Evolutionary conservation across 768 basidiomycete species (phyloP).

Genomic region (Tylopilus vinaceipallidus): DNA sequence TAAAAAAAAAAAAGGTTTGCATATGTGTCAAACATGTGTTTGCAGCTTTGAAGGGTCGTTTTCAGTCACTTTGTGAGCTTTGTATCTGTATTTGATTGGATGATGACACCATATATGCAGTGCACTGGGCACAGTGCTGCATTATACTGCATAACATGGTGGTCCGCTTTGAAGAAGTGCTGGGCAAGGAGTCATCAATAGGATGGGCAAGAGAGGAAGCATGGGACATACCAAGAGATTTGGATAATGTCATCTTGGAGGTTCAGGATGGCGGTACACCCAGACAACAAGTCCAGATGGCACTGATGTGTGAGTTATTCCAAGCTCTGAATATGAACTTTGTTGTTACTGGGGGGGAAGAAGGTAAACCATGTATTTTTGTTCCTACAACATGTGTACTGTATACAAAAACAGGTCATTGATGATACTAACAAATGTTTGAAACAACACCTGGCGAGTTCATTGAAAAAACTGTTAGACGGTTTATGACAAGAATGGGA

Average conservation of each 20-base stretch:
- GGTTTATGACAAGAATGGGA: too few relatives aligned
- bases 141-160: slow-evolving; percentile 15
- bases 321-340: neutral
- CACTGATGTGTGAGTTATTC: neutral
- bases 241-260: neutral
- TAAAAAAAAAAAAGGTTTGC: slow-evolving; percentile 2
- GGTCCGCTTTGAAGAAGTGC: slow-evolving; percentile 1
- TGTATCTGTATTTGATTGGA: neutral
- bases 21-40: slow-evolving; percentile 7
- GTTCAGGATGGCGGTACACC: neutral
- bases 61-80: slow-evolving; percentile 8
- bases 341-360: neutral
- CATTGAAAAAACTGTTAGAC: too few relatives aligned
- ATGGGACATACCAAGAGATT: neutral
- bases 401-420: too few relatives aligned
- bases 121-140: slow-evolving; percentile 10
- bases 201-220: neutral
- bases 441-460: too few relatives aligned
- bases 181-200: neutral
- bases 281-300: neutral
- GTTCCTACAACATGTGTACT: too few relatives aligned
- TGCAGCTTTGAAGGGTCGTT: neutral
- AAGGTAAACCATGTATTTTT: neutral
- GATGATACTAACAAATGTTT: too few relatives aligned
- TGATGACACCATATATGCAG: neutral